These are phyloP conservation scores for Fusarium metavorans DNA, from an alignment of 2,329 filamentous ascomycete species.

Conservation along the genomic window DNA sequence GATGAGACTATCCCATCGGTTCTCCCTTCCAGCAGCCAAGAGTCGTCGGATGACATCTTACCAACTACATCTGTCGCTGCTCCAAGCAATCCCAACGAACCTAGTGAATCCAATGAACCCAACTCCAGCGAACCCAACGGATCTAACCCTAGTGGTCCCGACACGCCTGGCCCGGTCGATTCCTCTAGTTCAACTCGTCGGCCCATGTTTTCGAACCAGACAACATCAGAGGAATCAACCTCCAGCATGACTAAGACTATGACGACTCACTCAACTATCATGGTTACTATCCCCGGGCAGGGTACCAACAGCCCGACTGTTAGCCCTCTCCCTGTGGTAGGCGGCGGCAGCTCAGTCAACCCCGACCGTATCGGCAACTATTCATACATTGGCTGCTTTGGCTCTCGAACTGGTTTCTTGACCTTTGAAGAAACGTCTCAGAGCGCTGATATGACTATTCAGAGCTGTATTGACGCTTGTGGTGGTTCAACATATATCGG, in stretches of 20 bases:
- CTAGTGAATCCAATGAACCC: neutral
- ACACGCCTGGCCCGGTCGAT: neutral
- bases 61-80: neutral
- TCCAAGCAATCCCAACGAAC: neutral
- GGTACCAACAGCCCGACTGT: slow-evolving; percentile 25
- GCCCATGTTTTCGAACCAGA: neutral
- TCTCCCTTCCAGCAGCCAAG: neutral
- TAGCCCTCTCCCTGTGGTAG: slow-evolving; percentile 20
- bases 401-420: slow-evolving; percentile 51
- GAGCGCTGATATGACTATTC: slow-evolving; percentile 53
- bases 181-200: slow-evolving; percentile 1
- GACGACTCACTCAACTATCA: slow-evolving; percentile 40
- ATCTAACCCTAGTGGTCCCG: neutral
- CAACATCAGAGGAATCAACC: slow-evolving; percentile 33
- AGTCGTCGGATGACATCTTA: neutral
- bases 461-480: slow-evolving; percentile 55
- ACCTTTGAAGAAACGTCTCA: slow-evolving; percentile 50
- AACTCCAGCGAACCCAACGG: neutral
- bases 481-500: slow-evolving; percentile 53
- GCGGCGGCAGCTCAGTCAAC: slow-evolving; percentile 41
- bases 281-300: slow-evolving; percentile 41
- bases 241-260: slow-evolving; percentile 45
- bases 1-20: slow-evolving; percentile 15
- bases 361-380: slow-evolving; percentile 50
- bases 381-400: slow-evolving; percentile 57